A percentile compares a stretch with the other conserved stretches of the same genome.
phyloP scores from a whole-genome alignment of 208 protist species.

The Angomonas deanei region DNA sequence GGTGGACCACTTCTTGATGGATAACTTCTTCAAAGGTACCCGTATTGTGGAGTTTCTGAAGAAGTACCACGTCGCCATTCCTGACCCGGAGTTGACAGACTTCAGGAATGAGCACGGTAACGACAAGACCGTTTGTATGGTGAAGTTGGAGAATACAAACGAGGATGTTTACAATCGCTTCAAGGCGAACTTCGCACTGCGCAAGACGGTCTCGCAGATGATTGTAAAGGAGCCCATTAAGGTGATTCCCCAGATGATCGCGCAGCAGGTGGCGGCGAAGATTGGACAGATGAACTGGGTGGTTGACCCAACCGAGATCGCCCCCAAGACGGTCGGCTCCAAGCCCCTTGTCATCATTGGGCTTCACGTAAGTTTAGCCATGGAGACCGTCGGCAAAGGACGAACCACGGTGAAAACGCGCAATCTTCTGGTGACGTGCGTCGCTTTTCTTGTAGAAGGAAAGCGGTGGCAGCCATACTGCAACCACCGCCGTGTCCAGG shows the following conservation, averaged over 20 bases:
- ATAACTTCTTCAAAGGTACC: conserved; percentile 16
- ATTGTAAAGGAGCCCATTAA: conserved; percentile 20
- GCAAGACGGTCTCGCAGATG: conserved; percentile 40
- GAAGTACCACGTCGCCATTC: conserved; percentile 28
- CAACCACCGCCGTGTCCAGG: conserved; percentile 48
- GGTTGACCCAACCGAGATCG: conserved; percentile 19
- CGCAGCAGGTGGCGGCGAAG: conserved; percentile 56
- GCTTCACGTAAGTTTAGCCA: conserved; percentile 21
- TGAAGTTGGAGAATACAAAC: conserved; percentile 19
- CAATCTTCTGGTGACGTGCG: conserved; percentile 34
- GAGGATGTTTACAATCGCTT: conserved; percentile 21
- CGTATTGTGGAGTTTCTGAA: conserved; percentile 15
- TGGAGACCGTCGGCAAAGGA: conserved; percentile 11
- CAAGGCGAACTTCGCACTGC: conserved; percentile 21
- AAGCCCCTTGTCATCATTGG: conserved; percentile 34
- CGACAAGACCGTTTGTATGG: conserved; percentile 16
- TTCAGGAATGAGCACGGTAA: not conserved
- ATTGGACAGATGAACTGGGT: conserved; percentile 39
- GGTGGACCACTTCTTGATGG: conserved; percentile 23
- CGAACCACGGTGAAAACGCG: conserved; percentile 10
- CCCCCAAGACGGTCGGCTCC: conserved; percentile 2
- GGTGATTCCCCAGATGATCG: conserved; percentile 37
- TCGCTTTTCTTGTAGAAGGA: conserved; percentile 35
- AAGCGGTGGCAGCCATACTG: conserved; percentile 41
- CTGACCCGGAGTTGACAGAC: conserved; percentile 2